Percentiles rank a stretch among this genome's conserved stretches.
Evolutionary conservation across 441 rosid species (phyloP).

Genomic region (Manihot esculenta): DNA sequence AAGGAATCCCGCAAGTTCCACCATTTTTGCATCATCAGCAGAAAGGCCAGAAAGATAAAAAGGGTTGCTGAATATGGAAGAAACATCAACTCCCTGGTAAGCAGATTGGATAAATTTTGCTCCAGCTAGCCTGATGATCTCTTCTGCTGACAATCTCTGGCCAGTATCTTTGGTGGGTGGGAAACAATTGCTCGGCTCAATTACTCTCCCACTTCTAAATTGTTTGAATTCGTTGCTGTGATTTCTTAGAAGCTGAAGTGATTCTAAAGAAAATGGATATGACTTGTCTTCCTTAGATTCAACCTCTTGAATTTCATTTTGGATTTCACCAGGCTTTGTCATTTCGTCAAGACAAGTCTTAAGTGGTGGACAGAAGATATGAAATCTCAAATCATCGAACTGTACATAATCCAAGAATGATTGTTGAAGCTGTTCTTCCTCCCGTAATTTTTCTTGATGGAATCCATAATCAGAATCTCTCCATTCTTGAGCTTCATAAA

Average conservation of each 20-base stretch:
- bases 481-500: neutral
- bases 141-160: neutral
- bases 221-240: neutral
- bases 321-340: neutral
- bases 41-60: slow-evolving; percentile 16
- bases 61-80: neutral
- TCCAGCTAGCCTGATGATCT: slow-evolving; percentile 1
- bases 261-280: neutral
- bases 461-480: neutral
- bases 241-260: neutral
- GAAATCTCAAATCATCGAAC: neutral
- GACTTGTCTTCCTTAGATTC: neutral
- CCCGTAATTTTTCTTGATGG: neutral
- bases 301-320: neutral
- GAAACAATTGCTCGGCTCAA: neutral
- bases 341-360: neutral
- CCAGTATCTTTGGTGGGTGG: neutral
- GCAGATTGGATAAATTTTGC: neutral
- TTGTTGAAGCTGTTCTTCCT: neutral
- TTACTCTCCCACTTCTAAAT: neutral
- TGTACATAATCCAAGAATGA: neutral
- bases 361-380: neutral
- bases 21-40: slow-evolving; percentile 20
- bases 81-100: neutral
- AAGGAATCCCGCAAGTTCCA: slow-evolving; percentile 20